Percentiles rank a stretch among this genome's conserved stretches.
Conservation (phyloP, 2,329 filamentous ascomycete species). For the Diaporthe vexans region DNA sequence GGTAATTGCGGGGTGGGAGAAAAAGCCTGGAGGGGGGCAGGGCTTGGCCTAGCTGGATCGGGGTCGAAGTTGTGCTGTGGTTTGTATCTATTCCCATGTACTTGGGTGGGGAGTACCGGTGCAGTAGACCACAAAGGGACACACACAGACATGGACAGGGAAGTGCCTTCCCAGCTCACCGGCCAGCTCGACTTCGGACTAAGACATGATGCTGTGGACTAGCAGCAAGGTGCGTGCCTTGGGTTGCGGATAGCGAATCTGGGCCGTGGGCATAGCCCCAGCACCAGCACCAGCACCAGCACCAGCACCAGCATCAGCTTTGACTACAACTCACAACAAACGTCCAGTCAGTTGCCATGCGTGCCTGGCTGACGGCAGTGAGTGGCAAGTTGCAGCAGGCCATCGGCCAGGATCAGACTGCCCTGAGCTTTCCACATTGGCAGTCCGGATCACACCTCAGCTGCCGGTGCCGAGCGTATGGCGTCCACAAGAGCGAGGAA, state of each 20-base stretch:
- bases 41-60: constrained; percentile 9
- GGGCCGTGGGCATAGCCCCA: not conserved
- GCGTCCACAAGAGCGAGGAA: constrained; percentile 12
- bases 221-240: not conserved
- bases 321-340: not conserved
- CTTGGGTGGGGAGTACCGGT: not conserved
- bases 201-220: constrained; percentile 5
- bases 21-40: constrained; percentile 14
- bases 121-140: not conserved
- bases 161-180: constrained; percentile 26
- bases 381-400: constrained; percentile 10
- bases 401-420: constrained; percentile 9
- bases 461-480: constrained; percentile 30
- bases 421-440: not conserved
- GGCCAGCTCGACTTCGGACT: constrained; percentile 32
- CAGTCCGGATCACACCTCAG: constrained; percentile 19
- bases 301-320: not conserved
- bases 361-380: constrained; percentile 14
- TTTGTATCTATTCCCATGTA: not conserved
- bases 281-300: not conserved
- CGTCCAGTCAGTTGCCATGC: constrained; percentile 11
- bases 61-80: not conserved
- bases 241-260: too few relatives aligned
- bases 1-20: constrained; percentile 31
- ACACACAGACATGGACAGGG: constrained; percentile 27